Evolutionary conservation across 1,284 basidiomycete species (phyloP), one percentile per base, ranked within the genome.

Genomic region (Mycosarcoma maydis): DNA sequence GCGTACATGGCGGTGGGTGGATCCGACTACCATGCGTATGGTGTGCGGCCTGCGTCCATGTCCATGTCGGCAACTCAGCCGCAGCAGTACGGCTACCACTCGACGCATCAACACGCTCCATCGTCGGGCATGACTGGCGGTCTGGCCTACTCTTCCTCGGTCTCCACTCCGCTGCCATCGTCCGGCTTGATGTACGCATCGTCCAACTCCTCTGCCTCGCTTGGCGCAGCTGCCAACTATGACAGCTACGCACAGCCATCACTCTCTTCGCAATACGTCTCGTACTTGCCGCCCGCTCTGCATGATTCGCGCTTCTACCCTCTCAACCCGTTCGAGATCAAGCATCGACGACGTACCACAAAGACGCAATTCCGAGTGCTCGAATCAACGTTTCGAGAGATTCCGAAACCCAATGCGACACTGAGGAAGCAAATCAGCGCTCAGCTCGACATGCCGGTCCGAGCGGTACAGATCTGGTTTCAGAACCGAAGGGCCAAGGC

Each of bases 401-500:
- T 64, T 8, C 70, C 75, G 14, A 77, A 77, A 41, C 75, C 75
- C 6, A 75, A 70, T n/a, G 73, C 73, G 6, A 48, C 64, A 17
- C 42, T 70, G 8, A 36, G 75, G 11, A 77, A 77, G 33, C 54
- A 55, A 29, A 50, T 76, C 30, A 66, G 66, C 23, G 60, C 64
- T 20, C 71, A 77, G 52, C 66, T 77, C 27, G 73, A 73, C 48
- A 77, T 77, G 75, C 71, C 73, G 9, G 47, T 60, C 10, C 38
- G 75, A 4, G 71, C 73, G 13, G 68, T 77, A 8, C 75, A 77
- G 59, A 73, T 75, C 30, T 75, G 73, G 73, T 75, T 75, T 38
- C 73, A 76, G 48, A 76, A 77, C 27, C 66, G 76, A 3, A 51
- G 76, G 9, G 76, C 76, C 3, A 77, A 77, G 36, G 76, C 76